These are phyloP conservation scores for Cadophora sp. DNA, from an alignment of 2,329 filamentous ascomycete species.

Conservation along the genomic window DNA sequence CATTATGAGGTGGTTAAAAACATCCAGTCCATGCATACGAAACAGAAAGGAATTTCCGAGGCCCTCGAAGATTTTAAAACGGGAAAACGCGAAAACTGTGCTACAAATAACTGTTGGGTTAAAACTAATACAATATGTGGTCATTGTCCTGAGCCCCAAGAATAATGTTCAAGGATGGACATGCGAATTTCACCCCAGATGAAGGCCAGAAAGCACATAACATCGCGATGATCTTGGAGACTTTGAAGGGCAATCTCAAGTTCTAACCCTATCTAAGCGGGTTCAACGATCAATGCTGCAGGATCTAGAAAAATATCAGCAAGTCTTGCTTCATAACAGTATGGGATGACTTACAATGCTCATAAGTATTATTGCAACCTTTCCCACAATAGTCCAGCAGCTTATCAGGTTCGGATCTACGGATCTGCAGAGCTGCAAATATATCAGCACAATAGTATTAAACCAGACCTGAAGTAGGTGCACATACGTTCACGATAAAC, in stretches of 20 bases:
- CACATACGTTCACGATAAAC: background rate
- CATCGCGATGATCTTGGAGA: background rate
- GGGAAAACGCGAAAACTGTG: too few relatives aligned
- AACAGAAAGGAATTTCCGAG: too few relatives aligned
- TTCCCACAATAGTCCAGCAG: constrained; percentile 2
- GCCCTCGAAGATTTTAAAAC: too few relatives aligned
- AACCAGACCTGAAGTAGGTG: background rate
- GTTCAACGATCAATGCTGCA: background rate
- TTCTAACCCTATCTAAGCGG: background rate
- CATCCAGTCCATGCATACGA: too few relatives aligned
- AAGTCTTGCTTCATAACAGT: background rate
- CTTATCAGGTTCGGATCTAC: constrained; percentile 1
- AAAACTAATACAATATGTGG: too few relatives aligned
- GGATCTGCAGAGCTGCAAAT: background rate
- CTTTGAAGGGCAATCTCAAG: background rate
- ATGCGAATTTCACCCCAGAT: background rate
- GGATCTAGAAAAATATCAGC: background rate
- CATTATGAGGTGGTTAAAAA: too few relatives aligned
- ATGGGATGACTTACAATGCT: background rate
- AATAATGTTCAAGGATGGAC: too few relatives aligned
- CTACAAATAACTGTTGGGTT: too few relatives aligned
- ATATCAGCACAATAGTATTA: background rate
- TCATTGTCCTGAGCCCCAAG: background rate
- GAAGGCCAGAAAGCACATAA: background rate
- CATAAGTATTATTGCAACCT: background rate